phyloP scores from a whole-genome alignment of 228 moss, liverwort and hornwort species.

The Sphagnum magellanicum region DNA sequence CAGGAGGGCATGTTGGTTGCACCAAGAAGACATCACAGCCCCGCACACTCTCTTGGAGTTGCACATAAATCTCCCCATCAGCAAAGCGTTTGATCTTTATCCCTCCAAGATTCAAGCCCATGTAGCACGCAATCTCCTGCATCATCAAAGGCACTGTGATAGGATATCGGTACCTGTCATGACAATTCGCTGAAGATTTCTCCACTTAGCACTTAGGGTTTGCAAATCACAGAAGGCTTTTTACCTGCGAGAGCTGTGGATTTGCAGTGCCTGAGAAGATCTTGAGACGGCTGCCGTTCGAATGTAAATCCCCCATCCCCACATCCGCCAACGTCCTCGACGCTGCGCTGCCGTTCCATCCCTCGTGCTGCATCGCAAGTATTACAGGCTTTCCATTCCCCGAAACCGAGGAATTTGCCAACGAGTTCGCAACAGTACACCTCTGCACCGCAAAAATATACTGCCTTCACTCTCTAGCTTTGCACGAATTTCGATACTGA shows the following conservation, averaged over 20 bases:
- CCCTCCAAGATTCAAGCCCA: slow-evolving; percentile 60
- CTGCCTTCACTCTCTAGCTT: too few species aligned
- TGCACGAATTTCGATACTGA: too few species aligned
- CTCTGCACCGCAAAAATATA: slow-evolving; percentile 11
- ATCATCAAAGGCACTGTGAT: neutral
- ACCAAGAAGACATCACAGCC: slow-evolving; percentile 63
- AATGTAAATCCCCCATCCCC: slow-evolving; percentile 46
- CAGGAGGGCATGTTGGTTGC: slow-evolving; percentile 65
- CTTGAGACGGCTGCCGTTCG: slow-evolving; percentile 60
- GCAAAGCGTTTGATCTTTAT: slow-evolving; percentile 60
- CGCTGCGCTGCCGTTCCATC: slow-evolving; percentile 46
- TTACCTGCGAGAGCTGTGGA: slow-evolving; percentile 76
- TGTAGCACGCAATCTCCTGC: slow-evolving; percentile 62
- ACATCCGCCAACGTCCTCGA: slow-evolving; percentile 51
- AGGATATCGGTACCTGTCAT: too few species aligned
- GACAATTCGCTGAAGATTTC: too few species aligned
- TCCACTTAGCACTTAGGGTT: too few species aligned
- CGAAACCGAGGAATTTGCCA: slow-evolving; percentile 38
- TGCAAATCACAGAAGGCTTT: neutral
- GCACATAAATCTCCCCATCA: slow-evolving; percentile 68
- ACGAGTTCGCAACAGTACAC: slow-evolving; percentile 26
- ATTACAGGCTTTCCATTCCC: slow-evolving; percentile 62
- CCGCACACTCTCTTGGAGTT: slow-evolving; percentile 63
- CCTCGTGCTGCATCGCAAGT: slow-evolving; percentile 47
- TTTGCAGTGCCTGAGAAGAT: slow-evolving; percentile 98